Evolutionary conservation across 2,329 filamentous ascomycete genomes (phyloP).

Genomic region (Arthrobotrys sinensis): DNA sequence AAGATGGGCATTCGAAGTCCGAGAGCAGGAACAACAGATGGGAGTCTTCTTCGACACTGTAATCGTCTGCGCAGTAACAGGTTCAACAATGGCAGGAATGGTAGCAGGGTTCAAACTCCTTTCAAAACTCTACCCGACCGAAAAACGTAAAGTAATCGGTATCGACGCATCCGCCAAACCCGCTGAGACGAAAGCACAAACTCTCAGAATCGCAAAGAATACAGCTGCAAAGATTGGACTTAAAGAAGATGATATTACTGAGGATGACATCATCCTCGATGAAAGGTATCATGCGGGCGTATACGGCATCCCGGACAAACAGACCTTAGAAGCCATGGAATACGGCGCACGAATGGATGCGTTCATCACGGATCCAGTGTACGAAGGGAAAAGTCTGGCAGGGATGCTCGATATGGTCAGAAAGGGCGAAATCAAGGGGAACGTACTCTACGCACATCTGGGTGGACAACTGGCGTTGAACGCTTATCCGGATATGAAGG

Average conservation of each 20-base stretch:
- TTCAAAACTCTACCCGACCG: constrained; percentile 69
- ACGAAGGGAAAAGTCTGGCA: constrained; percentile 82
- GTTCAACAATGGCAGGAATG: constrained; percentile 80
- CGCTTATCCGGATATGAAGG: constrained; percentile 65
- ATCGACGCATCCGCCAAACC: constrained; percentile 77
- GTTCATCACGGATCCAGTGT: constrained; percentile 82
- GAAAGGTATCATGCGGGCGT: constrained; percentile 77
- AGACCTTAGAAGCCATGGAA: constrained; percentile 78
- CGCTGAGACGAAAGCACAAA: constrained; percentile 76
- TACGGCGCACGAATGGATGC: constrained; percentile 79
- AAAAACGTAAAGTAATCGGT: constrained; percentile 74
- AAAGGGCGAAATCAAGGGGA: constrained; percentile 75
- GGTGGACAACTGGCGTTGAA: constrained; percentile 80
- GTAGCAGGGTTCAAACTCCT: constrained; percentile 80
- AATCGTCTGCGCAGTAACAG: constrained; percentile 80
- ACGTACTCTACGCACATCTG: constrained; percentile 80
- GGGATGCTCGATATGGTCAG: constrained; percentile 79
- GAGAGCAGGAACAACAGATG: constrained; percentile 74
- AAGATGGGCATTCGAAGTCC: constrained; percentile 79
- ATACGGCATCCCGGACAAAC: constrained; percentile 78
- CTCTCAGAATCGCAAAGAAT: constrained; percentile 76
- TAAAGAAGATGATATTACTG: constrained; percentile 74
- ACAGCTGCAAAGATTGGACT: constrained; percentile 78
- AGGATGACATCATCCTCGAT: constrained; percentile 76
- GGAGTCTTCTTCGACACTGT: constrained; percentile 79